Evolutionary conservation across 768 basidiomycete genomes (phyloP).

Genomic region (Suillus cothurnatus): DNA sequence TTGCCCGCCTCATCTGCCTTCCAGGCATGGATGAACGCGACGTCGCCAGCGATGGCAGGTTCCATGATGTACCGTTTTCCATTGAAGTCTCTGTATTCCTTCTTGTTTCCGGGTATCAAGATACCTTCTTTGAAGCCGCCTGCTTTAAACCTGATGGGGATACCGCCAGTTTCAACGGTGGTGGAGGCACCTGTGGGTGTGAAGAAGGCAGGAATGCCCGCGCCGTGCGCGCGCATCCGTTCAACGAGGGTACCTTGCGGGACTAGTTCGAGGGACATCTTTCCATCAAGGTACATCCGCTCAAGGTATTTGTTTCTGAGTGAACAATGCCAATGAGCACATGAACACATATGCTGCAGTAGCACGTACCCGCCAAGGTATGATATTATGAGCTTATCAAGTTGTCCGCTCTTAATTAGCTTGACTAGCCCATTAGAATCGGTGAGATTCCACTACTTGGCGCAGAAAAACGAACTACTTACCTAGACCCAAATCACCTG

Average conservation of each 20-base stretch:
- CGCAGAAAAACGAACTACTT: conserved; percentile 6
- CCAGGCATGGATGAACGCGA: conserved; percentile 83
- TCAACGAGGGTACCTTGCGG: conserved; percentile 88
- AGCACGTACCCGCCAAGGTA: conserved; percentile 74
- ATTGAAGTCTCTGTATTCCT: conserved; percentile 69
- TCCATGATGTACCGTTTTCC: conserved; percentile 77
- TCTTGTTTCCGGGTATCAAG: conserved; percentile 64
- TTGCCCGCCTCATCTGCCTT: conserved; percentile 87
- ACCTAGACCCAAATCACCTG: conserved; percentile 68
- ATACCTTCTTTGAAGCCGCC: conserved; percentile 67
- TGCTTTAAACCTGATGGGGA: conserved; percentile 71
- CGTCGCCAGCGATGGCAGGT: conserved; percentile 70
- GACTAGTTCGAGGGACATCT: conserved; percentile 79
- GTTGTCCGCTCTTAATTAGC: conserved; percentile 67
- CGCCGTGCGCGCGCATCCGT: conserved; percentile 78
- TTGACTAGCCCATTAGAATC: conserved; percentile 47
- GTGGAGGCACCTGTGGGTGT: conserved; percentile 84
- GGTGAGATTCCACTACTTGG: not conserved
- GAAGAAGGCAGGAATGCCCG: conserved; percentile 85
- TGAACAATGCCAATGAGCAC: not conserved
- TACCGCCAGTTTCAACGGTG: conserved; percentile 70
- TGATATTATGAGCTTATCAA: conserved; percentile 79
- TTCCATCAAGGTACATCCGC: conserved; percentile 68
- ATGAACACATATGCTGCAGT: not conserved
- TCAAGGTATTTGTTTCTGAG: conserved; percentile 80